phyloP scores from a whole-genome alignment of 129 eudicot species.

The Helianthus tuberosus region DNA sequence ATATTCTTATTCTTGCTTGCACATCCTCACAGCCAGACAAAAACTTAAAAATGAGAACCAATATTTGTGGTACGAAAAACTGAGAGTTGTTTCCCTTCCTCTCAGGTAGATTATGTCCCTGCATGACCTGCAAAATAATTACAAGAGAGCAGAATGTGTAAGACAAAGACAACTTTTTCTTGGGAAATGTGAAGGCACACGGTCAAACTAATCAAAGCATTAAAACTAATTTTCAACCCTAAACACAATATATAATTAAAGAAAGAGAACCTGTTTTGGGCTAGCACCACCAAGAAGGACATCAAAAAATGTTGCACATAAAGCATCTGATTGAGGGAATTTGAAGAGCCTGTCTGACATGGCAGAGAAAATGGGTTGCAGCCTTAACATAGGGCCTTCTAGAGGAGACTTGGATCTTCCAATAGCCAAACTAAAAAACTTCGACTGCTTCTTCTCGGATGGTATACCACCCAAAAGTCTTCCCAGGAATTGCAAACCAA shows the following conservation, averaged over 20 bases:
- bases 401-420: slow-evolving; percentile 73
- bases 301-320: slow-evolving; percentile 90
- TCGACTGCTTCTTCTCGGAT: slow-evolving; percentile 83
- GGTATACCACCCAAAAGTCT: slow-evolving; percentile 94
- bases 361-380: slow-evolving; percentile 68
- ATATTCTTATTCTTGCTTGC: slow-evolving; percentile 64
- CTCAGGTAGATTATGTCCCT: slow-evolving; percentile 62
- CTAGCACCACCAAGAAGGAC: slow-evolving; percentile 98
- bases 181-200: slow-evolving; percentile 1
- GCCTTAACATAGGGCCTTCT: slow-evolving; percentile 56
- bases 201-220: background rate
- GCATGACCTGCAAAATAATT: slow-evolving; percentile 67
- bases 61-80: slow-evolving; percentile 82
- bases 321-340: slow-evolving; percentile 80
- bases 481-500: slow-evolving; percentile 88
- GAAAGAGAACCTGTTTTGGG: slow-evolving; percentile 77
- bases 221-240: slow-evolving; percentile 13
- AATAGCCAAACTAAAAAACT: slow-evolving; percentile 66
- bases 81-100: slow-evolving; percentile 62
- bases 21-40: slow-evolving; percentile 76
- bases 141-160: slow-evolving; percentile 12
- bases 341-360: slow-evolving; percentile 81
- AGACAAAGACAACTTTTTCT: background rate
- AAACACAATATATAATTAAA: slow-evolving; percentile 11
- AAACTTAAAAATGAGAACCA: slow-evolving; percentile 83